Evolutionary conservation across 2,329 filamentous ascomycete species (phyloP), one percentile per base, ranked within the genome.

Genomic region (Lasiodiplodia sp.): DNA sequence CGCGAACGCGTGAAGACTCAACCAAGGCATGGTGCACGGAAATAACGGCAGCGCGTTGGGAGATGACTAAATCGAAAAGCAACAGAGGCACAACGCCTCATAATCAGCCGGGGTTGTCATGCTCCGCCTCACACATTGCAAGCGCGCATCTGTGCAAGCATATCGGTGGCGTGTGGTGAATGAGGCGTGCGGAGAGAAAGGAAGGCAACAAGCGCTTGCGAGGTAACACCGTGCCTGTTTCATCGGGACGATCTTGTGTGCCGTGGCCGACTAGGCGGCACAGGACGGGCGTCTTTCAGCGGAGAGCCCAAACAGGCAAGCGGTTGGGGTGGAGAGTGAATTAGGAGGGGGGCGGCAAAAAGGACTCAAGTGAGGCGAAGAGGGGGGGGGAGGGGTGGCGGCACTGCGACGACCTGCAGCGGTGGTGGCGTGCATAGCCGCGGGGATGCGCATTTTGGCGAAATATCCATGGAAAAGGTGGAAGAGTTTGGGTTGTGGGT

Each of bases 51-150:
- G 58, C n/a, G 58, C 16, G 60, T 6, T n/a, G 6, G 47, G 18
- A 14, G n/a, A 52, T 52, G 60, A 64, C 44, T 64, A 64, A 52
- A 38, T 10, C n/a, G 16, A 25, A 64, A 38, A 52, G 60, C 58
- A 51, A 62, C 31, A n/a, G 18, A 14, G 44, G 44, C 23, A 23
- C 31, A 31, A 49, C 47, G 60, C 60, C 60, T 64, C 60, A 25
- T 18, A 6, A 64, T 64, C 60, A 64, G 60, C 60, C 60, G 60
- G 60, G 47, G 21, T 49, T 64, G 60, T 64, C 60, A 52, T 64
- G 60, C 60, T 64, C 47, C 60, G 60, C 60, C 60, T 64, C 60
- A 52, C 60, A 52, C 47, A 52, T 23, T 23, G n/a, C 55, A 38
- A 57, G 55, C 34, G 55, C 40, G 34, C 56, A 34, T 18, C 34